Base-by-base conservation (phyloP, 768 basidiomycete genomes). In the Phanerochaete carnosa region DNA sequence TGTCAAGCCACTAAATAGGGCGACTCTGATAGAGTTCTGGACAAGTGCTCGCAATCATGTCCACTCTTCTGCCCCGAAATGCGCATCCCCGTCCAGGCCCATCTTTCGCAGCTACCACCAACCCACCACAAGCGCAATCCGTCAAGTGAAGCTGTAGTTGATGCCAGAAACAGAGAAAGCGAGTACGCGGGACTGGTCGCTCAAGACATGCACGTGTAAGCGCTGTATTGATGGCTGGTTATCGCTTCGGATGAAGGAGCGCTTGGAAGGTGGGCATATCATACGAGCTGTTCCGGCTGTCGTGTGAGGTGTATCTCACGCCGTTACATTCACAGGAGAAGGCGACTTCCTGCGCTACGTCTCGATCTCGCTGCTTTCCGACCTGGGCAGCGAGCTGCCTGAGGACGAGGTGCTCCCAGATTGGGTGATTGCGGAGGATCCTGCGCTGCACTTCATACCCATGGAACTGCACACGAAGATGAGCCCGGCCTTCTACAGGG, bases 401-500 rank as follows among this genome's bases (percentile, higher is more conserved):
- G 56, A 46, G n/a, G 51, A 54, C 57, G 57, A 58, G 22, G 33
- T 60, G 29, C 32, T 59, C 32, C 59, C 58, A 13, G 62, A 53
- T 25, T 54, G 62, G 47, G 56, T 35, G 30, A 53, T 64, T 37
- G 53, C 33, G 4, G 54, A 43, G 15, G 56, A 64, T 55, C 28
- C 28, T 2, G 25, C 62, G 12, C 50, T 64, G 32, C 62, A 64
- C 25, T 64, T 57, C 55, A 57, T 64, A 26, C 62, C 62, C 19
- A 45, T 50, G 33, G 59, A 54, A n/a, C 59, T 64, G 45, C 47
- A 51, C 45, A 45, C 47, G 12, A 59, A 56, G 53, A 55, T 64
- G 55, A 64, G 61, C 45, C 59, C 59, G 28, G 58, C 70, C 16
- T 69, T 73, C 49, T 73, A 72, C 55, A 59, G 68, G 26, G 73